Conservation (phyloP, 2,329 filamentous ascomycete species). For the Penicillium capsulatum region DNA sequence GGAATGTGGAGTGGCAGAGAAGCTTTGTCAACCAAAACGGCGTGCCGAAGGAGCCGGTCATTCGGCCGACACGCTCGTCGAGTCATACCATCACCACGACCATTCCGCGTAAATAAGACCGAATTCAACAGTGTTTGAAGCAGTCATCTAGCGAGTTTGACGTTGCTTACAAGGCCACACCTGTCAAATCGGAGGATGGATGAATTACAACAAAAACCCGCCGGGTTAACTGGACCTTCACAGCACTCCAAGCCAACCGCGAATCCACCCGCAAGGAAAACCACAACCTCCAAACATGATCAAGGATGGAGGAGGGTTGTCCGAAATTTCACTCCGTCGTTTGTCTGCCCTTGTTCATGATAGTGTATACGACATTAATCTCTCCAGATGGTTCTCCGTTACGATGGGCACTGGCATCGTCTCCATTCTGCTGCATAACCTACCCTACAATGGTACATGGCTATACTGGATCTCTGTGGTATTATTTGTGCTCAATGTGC, state of each 20-base stretch:
- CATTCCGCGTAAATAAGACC: too few species aligned
- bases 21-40: neutral
- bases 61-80: constrained; percentile 2
- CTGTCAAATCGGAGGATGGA: too few species aligned
- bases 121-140: too few species aligned
- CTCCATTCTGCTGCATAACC: constrained; percentile 35
- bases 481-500: constrained; percentile 36
- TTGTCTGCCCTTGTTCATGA: constrained; percentile 11
- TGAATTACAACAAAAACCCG: too few species aligned
- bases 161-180: too few species aligned
- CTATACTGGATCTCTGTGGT: constrained; percentile 39
- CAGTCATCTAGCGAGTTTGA: too few species aligned
- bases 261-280: neutral
- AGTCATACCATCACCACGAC: constrained; percentile 1
- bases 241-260: too few species aligned
- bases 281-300: constrained; percentile 31
- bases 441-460: constrained; percentile 39
- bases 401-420: constrained; percentile 45
- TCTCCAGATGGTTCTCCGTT: constrained; percentile 39
- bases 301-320: constrained; percentile 36
- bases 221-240: too few species aligned
- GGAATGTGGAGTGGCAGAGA: neutral
- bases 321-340: constrained; percentile 46
- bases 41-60: constrained; percentile 2
- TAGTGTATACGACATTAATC: too few species aligned